Conservation (phyloP, 441 rosid species). For the Croton setiger region DNA sequence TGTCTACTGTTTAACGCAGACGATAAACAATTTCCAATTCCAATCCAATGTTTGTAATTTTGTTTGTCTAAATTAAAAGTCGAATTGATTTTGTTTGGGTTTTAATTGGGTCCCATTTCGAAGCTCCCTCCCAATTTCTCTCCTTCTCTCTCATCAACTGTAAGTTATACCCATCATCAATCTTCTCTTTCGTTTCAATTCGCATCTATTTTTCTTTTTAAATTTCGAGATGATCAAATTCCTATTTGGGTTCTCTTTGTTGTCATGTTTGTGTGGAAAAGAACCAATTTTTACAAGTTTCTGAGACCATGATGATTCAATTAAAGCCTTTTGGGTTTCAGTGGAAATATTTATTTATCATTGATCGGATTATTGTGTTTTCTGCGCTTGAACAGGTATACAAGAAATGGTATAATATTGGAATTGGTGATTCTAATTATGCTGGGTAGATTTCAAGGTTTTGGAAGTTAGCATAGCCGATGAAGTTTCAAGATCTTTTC, state of each 20-base stretch:
- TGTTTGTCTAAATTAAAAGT: neutral
- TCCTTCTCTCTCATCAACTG: neutral
- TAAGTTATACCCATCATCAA: neutral
- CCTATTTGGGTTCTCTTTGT: neutral
- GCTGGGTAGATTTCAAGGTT: constrained; percentile 1
- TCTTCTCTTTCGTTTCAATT: neutral
- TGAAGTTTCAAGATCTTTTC: constrained; percentile 47
- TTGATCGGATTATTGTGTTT: too few species aligned
- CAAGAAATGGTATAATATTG: neutral
- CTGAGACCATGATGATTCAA: neutral
- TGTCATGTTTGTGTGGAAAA: neutral
- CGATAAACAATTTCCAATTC: too few species aligned
- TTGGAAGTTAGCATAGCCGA: constrained; percentile 32
- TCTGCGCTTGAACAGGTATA: neutral
- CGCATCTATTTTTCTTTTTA: neutral
- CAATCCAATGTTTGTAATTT: neutral
- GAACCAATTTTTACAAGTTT: neutral
- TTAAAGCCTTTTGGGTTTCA: neutral
- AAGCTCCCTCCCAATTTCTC: neutral
- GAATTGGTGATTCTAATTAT: constrained; percentile 14
- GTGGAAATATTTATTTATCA: too few species aligned
- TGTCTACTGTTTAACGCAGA: neutral
- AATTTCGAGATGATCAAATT: neutral
- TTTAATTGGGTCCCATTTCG: neutral
- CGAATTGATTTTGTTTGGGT: neutral